These are phyloP conservation scores for Leccinum subtestaceum DNA, from an alignment of 768 basidiomycete genomes.

Conservation along the genomic window DNA sequence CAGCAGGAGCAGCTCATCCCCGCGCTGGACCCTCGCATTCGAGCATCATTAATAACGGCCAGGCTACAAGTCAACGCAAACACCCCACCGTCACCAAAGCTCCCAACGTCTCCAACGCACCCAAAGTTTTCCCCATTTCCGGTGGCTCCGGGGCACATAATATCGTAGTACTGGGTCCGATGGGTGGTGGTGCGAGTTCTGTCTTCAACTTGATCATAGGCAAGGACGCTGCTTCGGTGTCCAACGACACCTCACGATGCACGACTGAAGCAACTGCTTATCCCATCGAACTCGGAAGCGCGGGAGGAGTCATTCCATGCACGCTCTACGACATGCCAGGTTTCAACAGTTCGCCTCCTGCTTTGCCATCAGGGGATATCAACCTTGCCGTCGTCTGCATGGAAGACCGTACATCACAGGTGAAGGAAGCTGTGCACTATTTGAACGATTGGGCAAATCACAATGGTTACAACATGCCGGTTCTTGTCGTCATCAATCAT, in stretches of 20 bases:
- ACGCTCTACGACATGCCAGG: slow-evolving; percentile 26
- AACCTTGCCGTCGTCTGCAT: slow-evolving; percentile 23
- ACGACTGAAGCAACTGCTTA: slow-evolving; percentile 17
- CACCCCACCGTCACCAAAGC: no score
- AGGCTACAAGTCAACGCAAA: no score
- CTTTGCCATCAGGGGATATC: slow-evolving; percentile 20
- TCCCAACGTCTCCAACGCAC: not conserved
- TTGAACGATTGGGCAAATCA: slow-evolving; percentile 19
- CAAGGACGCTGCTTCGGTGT: slow-evolving; percentile 18
- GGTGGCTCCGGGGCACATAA: slow-evolving; percentile 7
- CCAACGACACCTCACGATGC: slow-evolving; percentile 17
- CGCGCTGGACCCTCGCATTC: no score
- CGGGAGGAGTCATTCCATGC: slow-evolving; percentile 7
- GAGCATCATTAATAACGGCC: no score
- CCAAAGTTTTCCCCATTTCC: not conserved
- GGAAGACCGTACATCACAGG: slow-evolving; percentile 21
- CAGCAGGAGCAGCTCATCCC: not conserved
- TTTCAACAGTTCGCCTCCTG: slow-evolving; percentile 17
- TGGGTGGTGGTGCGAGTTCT: slow-evolving; percentile 28
- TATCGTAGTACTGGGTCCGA: slow-evolving; percentile 26
- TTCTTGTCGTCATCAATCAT: slow-evolving; percentile 24
- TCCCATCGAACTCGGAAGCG: slow-evolving; percentile 14
- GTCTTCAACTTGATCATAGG: slow-evolving; percentile 32
- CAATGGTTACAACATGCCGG: slow-evolving; percentile 12
- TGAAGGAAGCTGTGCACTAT: slow-evolving; percentile 20